phyloP scores from a whole-genome alignment of 495 filamentous ascomycete genomes.

The Astrocystis sublimbata region DNA sequence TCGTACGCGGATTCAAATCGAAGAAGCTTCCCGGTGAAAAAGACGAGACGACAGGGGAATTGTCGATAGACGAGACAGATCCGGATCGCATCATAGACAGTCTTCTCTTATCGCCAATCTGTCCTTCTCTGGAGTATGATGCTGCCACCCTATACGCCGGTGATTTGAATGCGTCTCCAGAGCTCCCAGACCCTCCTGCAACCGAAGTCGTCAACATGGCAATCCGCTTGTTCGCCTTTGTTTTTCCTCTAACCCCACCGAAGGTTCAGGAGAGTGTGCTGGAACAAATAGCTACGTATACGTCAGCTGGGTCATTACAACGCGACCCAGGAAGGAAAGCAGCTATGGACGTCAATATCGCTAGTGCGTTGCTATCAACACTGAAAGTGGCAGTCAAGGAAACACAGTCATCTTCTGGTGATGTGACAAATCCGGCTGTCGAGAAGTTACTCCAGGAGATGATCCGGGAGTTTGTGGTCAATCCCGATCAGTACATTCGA shows the following conservation, averaged over 20 bases:
- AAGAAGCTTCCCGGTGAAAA: slow-evolving; percentile 71
- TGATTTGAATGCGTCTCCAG: slow-evolving; percentile 36
- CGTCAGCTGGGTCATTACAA: slow-evolving; percentile 75
- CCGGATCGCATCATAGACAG: slow-evolving; percentile 71
- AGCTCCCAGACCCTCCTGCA: slow-evolving; percentile 75
- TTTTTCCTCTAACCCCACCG: slow-evolving; percentile 79
- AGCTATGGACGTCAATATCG: slow-evolving; percentile 88
- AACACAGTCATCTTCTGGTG: slow-evolving; percentile 67
- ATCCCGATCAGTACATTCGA: slow-evolving; percentile 82
- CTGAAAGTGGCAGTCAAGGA: slow-evolving; percentile 84
- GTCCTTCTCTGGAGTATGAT: slow-evolving; percentile 84
- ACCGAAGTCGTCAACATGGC: slow-evolving; percentile 94
- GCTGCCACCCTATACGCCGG: slow-evolving; percentile 77
- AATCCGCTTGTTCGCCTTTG: slow-evolving; percentile 86
- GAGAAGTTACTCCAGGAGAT: slow-evolving; percentile 88
- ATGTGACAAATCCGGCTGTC: slow-evolving; percentile 71
- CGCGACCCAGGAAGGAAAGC: slow-evolving; percentile 85
- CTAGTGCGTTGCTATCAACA: slow-evolving; percentile 74
- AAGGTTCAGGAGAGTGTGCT: slow-evolving; percentile 95
- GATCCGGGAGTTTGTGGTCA: slow-evolving; percentile 73
- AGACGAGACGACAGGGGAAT: slow-evolving; percentile 52
- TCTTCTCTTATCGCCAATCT: slow-evolving; percentile 71
- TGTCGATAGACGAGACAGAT: slow-evolving; percentile 63
- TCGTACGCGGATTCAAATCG: slow-evolving; percentile 75
- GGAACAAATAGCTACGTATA: slow-evolving; percentile 85